Evolutionary conservation across 441 rosid species (phyloP).

Genomic region (Arabidopsis lyrata): DNA sequence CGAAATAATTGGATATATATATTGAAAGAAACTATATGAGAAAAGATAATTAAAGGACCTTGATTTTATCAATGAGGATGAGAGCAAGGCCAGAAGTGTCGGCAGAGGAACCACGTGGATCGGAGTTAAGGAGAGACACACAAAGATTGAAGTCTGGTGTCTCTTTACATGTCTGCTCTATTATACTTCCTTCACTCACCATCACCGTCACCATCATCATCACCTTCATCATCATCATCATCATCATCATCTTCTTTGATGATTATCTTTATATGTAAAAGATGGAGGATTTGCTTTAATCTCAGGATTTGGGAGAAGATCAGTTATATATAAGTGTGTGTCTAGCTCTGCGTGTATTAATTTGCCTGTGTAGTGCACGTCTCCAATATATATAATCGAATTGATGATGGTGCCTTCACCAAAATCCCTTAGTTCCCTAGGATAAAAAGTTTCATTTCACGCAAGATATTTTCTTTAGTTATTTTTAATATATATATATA

Average conservation of each 20-base stretch:
- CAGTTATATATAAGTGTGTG: conserved; percentile 1
- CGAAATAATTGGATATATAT: background rate
- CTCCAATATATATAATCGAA: conserved; percentile 28
- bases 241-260: background rate
- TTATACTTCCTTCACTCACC: conserved; percentile 39
- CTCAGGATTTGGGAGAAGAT: conserved; percentile 5
- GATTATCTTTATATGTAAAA: conserved; percentile 2
- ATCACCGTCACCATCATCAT: conserved; percentile 6
- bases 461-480: background rate
- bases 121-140: conserved; percentile 47
- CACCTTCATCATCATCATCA: background rate
- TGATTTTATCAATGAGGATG: conserved; percentile 41
- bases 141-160: conserved; percentile 50
- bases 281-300: background rate
- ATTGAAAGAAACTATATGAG: conserved; percentile 14
- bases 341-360: background rate
- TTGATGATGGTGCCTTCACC: conserved; percentile 28
- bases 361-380: conserved; percentile 28
- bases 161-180: conserved; percentile 49
- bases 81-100: conserved; percentile 50
- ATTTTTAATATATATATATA: background rate
- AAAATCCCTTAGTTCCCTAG: background rate
- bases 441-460: background rate
- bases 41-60: conserved; percentile 5
- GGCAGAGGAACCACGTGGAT: conserved; percentile 47